Evolutionary conservation across 1,139 yeast species (phyloP).

Genomic region (Pichia sp.): DNA sequence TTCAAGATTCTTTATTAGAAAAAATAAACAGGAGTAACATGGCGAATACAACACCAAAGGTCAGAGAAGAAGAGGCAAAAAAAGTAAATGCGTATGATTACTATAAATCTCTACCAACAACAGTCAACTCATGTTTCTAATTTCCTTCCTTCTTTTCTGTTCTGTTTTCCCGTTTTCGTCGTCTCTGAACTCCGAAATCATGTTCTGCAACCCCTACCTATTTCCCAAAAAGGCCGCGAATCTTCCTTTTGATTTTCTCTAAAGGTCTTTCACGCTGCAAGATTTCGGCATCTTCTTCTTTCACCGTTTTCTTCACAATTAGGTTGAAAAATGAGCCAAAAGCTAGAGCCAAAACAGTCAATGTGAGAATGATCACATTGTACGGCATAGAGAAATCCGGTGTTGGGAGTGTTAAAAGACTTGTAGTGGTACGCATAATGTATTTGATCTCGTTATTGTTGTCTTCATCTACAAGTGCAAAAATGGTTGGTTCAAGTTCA

Average conservation of each 20-base stretch:
- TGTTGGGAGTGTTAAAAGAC: constrained; percentile 82
- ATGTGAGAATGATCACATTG: constrained; percentile 89
- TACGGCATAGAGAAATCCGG: constrained; percentile 99
- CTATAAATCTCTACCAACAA: no score
- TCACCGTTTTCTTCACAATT: constrained; percentile 66
- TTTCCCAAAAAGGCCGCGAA: constrained; percentile 3
- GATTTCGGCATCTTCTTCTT: constrained; percentile 68
- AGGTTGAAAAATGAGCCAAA: constrained; percentile 86
- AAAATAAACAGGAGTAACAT: no score
- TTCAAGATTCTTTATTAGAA: no score
- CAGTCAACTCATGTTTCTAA: no score
- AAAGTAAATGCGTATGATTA: no score
- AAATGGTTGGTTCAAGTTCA: constrained; percentile 84
- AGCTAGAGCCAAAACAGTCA: constrained; percentile 87
- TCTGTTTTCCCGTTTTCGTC: neutral
- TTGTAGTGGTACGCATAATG: constrained; percentile 75
- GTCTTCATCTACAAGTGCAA: constrained; percentile 44
- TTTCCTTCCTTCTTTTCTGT: neutral
- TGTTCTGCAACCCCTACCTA: neutral
- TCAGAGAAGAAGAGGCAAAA: no score
- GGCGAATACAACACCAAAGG: no score
- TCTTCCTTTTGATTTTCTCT: constrained; percentile 13
- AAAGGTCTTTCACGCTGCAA: constrained; percentile 14
- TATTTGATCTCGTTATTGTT: constrained; percentile 39
- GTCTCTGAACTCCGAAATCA: neutral